Percentiles rank a stretch among this genome's conserved stretches.
Conservation (phyloP, 352 stramenopile genomes). For the Stramenopiles sp. region DNA sequence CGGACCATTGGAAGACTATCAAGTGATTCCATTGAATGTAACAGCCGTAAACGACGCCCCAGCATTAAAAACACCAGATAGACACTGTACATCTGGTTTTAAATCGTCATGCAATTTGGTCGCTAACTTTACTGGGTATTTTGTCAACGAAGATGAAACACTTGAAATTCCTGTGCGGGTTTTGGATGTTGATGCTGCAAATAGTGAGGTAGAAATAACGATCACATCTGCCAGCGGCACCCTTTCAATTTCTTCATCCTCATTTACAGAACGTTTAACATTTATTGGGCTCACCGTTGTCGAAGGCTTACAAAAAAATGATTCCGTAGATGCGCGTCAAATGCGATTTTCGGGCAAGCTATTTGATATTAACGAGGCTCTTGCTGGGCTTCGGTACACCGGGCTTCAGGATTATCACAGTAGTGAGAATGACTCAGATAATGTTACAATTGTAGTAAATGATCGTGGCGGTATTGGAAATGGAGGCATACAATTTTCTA, state of each 20-base stretch:
- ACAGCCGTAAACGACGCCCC: not conserved
- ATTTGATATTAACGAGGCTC: not conserved
- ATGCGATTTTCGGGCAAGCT: not conserved
- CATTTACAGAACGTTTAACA: not conserved
- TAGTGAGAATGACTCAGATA: not conserved
- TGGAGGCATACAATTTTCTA: not conserved
- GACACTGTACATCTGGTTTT: not conserved
- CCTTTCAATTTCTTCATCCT: not conserved
- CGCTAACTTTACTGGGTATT: not conserved
- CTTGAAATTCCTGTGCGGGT: not conserved
- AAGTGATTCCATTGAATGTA: not conserved
- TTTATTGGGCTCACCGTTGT: not conserved
- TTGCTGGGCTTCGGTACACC: not conserved
- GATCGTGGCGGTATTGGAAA: not conserved
- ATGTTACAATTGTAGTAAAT: not conserved
- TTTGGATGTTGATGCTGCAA: not conserved
- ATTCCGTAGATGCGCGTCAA: not conserved
- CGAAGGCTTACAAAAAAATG: not conserved
- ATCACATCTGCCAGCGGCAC: not conserved
- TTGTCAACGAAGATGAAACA: not conserved
- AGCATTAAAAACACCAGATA: not conserved
- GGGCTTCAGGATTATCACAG: not conserved
- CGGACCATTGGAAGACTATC: not conserved
- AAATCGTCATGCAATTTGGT: not conserved
- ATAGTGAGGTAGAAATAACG: not conserved